These are phyloP conservation scores for Starmerella khaoyaiensis DNA, from an alignment of 805 yeast species.

Conservation along the genomic window DNA sequence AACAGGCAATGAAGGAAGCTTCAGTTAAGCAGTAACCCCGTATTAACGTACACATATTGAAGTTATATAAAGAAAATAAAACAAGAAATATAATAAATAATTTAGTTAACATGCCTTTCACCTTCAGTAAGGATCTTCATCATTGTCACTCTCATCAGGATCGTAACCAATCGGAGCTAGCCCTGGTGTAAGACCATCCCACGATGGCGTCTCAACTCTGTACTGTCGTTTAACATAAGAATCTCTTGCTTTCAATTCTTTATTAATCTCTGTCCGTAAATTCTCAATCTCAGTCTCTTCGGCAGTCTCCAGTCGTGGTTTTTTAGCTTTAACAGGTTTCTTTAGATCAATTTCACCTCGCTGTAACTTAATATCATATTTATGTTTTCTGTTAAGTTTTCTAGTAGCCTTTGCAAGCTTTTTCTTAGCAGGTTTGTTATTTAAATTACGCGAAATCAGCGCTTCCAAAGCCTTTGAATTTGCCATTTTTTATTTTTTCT, in stretches of 20 bases:
- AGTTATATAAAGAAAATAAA: too few relatives aligned
- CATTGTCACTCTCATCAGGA: slow-evolving; percentile 22
- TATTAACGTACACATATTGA: background rate
- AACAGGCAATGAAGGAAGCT: slow-evolving; percentile 11
- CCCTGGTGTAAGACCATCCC: slow-evolving; percentile 23
- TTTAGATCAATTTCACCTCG: background rate
- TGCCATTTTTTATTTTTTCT: background rate
- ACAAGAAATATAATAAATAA: too few relatives aligned
- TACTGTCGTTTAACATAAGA: slow-evolving; percentile 16
- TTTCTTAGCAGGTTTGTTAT: slow-evolving; percentile 3
- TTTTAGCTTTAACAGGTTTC: background rate
- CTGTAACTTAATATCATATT: slow-evolving; percentile 4
- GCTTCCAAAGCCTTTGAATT: slow-evolving; percentile 13
- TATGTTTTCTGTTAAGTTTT: slow-evolving; percentile 5
- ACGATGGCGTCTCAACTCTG: slow-evolving; percentile 6
- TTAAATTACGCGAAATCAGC: slow-evolving; percentile 9
- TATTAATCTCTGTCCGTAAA: slow-evolving; percentile 15
- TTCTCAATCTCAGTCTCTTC: slow-evolving; percentile 15
- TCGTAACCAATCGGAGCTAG: slow-evolving; percentile 24
- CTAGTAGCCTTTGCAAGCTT: slow-evolving; percentile 9
- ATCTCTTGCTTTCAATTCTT: slow-evolving; percentile 10
- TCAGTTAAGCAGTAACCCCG: background rate
- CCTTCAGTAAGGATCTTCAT: slow-evolving; percentile 21
- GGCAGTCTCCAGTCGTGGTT: too few relatives aligned
- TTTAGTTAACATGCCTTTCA: background rate